Evolutionary conservation across 2,329 filamentous ascomycete genomes (phyloP).

Genomic region (Exutisphaerella laricina): DNA sequence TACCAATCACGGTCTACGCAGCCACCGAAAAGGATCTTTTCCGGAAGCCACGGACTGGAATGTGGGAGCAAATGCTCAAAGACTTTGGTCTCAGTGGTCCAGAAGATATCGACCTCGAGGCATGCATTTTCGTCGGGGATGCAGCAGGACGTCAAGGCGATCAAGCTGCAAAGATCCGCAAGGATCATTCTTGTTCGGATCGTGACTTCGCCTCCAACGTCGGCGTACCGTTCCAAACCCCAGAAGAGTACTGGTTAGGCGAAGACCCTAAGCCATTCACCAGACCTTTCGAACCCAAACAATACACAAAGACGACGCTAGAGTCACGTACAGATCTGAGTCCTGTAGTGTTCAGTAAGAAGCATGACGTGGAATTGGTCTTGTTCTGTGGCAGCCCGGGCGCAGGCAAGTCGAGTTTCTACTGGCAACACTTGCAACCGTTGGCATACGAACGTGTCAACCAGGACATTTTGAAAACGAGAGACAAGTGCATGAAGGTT

Average conservation of each 20-base stretch:
- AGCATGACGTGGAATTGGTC: slow-evolving; percentile 65
- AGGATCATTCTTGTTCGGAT: slow-evolving; percentile 57
- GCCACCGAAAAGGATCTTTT: slow-evolving; percentile 77
- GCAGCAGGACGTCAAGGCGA: slow-evolving; percentile 54
- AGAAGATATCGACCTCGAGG: slow-evolving; percentile 59
- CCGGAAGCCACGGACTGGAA: slow-evolving; percentile 80
- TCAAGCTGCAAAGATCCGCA: slow-evolving; percentile 38
- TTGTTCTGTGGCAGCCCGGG: slow-evolving; percentile 85
- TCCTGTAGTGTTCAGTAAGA: slow-evolving; percentile 49
- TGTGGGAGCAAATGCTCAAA: slow-evolving; percentile 69
- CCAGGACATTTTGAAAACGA: slow-evolving; percentile 77
- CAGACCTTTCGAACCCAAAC: slow-evolving; percentile 64
- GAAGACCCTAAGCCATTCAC: slow-evolving; percentile 60
- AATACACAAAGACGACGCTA: slow-evolving; percentile 42
- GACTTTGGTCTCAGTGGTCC: slow-evolving; percentile 46
- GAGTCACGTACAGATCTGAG: slow-evolving; percentile 29
- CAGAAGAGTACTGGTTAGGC: slow-evolving; percentile 83
- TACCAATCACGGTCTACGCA: slow-evolving; percentile 78
- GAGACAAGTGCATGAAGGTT: slow-evolving; percentile 62
- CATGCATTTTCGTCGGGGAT: slow-evolving; percentile 85
- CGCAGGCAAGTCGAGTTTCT: slow-evolving; percentile 88
- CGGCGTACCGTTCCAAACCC: slow-evolving; percentile 73
- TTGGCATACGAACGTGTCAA: slow-evolving; percentile 81
- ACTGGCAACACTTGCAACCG: slow-evolving; percentile 69
- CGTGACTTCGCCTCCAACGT: slow-evolving; percentile 79